Conservation (phyloP, 2,329 filamentous ascomycete genomes). For the Clarireedia paspali region DNA sequence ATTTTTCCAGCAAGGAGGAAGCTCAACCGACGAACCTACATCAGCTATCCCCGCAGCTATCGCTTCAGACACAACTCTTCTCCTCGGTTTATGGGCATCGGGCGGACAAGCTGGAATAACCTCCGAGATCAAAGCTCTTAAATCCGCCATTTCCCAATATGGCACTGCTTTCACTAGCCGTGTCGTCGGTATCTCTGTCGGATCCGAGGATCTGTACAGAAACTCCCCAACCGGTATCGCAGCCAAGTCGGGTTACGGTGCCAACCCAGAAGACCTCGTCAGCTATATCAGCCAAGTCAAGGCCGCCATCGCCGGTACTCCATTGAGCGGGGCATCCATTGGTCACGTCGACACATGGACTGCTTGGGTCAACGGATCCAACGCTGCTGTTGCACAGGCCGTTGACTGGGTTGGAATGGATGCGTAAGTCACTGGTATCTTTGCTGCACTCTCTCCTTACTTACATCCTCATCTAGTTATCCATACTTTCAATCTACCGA, state of each 20-base stretch:
- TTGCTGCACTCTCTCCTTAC: no score
- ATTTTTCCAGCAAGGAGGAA: conserved; percentile 47
- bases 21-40: conserved; percentile 55
- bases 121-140: conserved; percentile 69
- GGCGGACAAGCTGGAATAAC: conserved; percentile 53
- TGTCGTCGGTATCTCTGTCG: conserved; percentile 77
- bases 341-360: conserved; percentile 92
- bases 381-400: conserved; percentile 59
- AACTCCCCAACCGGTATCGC: conserved; percentile 61
- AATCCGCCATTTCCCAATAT: conserved; percentile 60
- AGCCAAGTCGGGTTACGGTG: conserved; percentile 55
- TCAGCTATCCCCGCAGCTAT: conserved; percentile 77
- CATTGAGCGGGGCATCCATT: conserved; percentile 49
- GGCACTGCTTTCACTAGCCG: conserved; percentile 56
- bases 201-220: conserved; percentile 81
- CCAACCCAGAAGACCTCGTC: conserved; percentile 52
- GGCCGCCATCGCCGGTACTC: conserved; percentile 53
- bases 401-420: conserved; percentile 79
- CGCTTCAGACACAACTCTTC: conserved; percentile 65
- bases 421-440: conserved; percentile 32
- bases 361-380: conserved; percentile 65
- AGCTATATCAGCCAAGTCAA: conserved; percentile 65
- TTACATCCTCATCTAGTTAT: conserved; percentile 37
- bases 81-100: conserved; percentile 80
- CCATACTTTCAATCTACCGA: conserved; percentile 71